Conservation (phyloP, 345 rosid species). For the Physaria fendleri region DNA sequence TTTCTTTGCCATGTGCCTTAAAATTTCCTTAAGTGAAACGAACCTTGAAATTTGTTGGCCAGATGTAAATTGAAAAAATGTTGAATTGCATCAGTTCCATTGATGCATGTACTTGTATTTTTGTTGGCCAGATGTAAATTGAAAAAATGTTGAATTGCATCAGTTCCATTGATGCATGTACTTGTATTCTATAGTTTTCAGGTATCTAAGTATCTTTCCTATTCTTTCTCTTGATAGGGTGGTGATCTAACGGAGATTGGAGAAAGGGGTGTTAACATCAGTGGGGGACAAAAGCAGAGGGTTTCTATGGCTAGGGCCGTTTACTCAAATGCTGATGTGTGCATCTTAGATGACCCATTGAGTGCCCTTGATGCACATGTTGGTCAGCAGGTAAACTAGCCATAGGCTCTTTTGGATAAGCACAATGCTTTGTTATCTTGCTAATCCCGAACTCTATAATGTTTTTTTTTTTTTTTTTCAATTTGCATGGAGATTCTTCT, state of each 20-base stretch:
- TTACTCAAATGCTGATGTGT: constrained; percentile 86
- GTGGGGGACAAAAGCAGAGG: constrained; percentile 99
- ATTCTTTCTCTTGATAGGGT: constrained; percentile 50
- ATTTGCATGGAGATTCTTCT: neutral
- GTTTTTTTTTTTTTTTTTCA: neutral
- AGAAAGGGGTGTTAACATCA: constrained; percentile 98
- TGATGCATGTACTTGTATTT: too few species aligned
- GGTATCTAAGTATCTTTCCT: constrained; percentile 16
- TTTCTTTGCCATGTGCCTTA: neutral
- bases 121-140: constrained; percentile 5
- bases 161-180: neutral
- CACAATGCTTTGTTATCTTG: neutral
- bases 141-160: neutral
- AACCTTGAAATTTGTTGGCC: constrained; percentile 10
- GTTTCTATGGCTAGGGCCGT: constrained; percentile 99
- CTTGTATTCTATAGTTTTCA: neutral
- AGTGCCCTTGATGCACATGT: constrained; percentile 99
- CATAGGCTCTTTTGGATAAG: constrained; percentile 8
- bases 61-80: neutral
- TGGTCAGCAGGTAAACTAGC: constrained; percentile 72
- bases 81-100: neutral
- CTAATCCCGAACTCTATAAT: neutral
- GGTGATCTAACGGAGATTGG: constrained; percentile 99
- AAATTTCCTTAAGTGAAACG: neutral
- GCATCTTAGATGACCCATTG: constrained; percentile 91